Conservation (phyloP, 805 yeast species). For the Ogataea dorogensis region DNA sequence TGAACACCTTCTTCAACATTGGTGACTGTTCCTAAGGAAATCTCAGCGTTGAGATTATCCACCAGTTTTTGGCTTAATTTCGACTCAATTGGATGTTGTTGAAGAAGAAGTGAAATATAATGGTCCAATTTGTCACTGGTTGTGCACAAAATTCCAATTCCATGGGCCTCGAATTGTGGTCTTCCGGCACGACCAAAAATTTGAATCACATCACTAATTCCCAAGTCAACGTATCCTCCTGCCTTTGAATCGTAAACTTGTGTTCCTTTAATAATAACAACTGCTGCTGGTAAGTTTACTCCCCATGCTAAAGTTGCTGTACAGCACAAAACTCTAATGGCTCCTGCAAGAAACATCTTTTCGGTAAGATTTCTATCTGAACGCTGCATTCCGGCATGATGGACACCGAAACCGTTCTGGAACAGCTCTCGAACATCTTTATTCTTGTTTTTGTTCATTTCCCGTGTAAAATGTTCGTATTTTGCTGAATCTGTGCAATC, state of each 20-base stretch:
- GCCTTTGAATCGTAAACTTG: constrained; percentile 91
- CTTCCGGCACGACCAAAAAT: constrained; percentile 99
- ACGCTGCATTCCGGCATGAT: constrained; percentile 96
- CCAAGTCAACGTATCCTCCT: constrained; percentile 92
- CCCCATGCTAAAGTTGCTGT: constrained; percentile 99
- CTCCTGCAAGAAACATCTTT: constrained; percentile 79
- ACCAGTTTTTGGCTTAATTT: constrained; percentile 71
- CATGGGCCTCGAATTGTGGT: constrained; percentile 90
- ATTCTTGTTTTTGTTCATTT: constrained; percentile 68
- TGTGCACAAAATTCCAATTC: constrained; percentile 90
- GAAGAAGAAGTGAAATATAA: constrained; percentile 82
- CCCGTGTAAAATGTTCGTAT: constrained; percentile 52
- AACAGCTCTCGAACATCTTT: constrained; percentile 81
- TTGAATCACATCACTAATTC: constrained; percentile 95
- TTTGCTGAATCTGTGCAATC: constrained; percentile 49
- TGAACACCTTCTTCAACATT: constrained; percentile 91
- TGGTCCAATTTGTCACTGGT: constrained; percentile 79
- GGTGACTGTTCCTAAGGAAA: constrained; percentile 92
- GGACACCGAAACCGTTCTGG: constrained; percentile 82
- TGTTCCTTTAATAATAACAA: constrained; percentile 94
- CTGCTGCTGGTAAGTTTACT: constrained; percentile 97
- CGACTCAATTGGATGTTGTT: constrained; percentile 96
- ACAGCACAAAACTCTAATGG: constrained; percentile 86
- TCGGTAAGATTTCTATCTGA: constrained; percentile 89
- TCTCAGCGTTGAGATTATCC: constrained; percentile 95